phyloP scores from a whole-genome alignment of 208 protist species.

The Balamuthia mandrillaris region DNA sequence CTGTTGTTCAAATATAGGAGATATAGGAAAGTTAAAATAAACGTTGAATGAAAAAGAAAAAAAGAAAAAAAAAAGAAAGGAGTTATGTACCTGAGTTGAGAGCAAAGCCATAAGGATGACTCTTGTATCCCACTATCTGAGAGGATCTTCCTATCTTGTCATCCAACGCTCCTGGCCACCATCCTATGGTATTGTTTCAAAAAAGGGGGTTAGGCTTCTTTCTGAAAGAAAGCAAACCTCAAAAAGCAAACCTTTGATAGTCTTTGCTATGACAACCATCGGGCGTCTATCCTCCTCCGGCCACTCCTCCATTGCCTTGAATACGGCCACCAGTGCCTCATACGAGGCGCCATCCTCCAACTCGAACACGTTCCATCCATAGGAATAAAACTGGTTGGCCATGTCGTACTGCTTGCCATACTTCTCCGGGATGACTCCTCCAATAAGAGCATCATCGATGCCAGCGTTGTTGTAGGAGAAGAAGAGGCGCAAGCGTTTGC shows the following conservation, averaged over 20 bases:
- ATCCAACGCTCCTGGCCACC: no score
- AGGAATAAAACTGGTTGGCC: slow-evolving; percentile 36
- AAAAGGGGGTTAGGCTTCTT: not conserved
- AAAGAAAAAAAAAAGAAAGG: no score
- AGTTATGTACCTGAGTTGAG: slow-evolving; percentile 39
- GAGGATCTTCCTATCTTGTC: no score
- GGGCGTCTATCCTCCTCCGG: slow-evolving; percentile 8
- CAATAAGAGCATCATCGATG: slow-evolving; percentile 33
- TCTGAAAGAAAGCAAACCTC: no score
- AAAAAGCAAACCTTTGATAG: slow-evolving; percentile 14
- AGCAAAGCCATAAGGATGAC: slow-evolving; percentile 18
- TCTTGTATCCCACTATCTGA: slow-evolving; percentile 28
- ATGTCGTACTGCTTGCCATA: slow-evolving; percentile 32
- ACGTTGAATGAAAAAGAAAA: no score
- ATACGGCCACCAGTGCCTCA: slow-evolving; percentile 9
- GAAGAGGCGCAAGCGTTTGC: slow-evolving; percentile 41
- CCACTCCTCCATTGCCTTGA: slow-evolving; percentile 39
- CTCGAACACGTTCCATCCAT: slow-evolving; percentile 38
- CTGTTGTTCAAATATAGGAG: no score
- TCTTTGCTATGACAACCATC: slow-evolving; percentile 35
- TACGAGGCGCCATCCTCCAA: not conserved
- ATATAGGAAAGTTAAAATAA: no score
- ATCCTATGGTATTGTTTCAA: no score
- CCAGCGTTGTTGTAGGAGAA: slow-evolving; percentile 49
- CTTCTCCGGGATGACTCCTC: slow-evolving; percentile 35